These are phyloP conservation scores for Microglena sp. DNA, from an alignment of 139 green algal species.

Conservation along the genomic window DNA sequence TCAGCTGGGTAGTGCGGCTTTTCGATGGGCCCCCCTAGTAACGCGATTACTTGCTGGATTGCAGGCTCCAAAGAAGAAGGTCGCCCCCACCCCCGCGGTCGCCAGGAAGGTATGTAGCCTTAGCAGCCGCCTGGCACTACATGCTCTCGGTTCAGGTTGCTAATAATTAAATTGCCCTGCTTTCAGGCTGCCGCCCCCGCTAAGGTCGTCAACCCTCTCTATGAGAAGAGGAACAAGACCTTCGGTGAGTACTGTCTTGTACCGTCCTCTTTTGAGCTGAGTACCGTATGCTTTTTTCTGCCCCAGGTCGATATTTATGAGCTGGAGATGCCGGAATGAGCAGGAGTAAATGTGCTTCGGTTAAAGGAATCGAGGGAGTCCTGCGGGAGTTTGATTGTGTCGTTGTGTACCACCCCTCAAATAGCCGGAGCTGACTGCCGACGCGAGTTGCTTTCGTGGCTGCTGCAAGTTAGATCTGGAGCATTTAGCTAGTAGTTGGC, in stretches of 20 bases:
- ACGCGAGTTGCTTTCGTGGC: too few relatives aligned
- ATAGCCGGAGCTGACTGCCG: too few relatives aligned
- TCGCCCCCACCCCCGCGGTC: slow-evolving; percentile 52
- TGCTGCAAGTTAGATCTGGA: too few relatives aligned
- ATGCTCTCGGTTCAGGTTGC: not conserved
- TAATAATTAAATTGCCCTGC: not conserved
- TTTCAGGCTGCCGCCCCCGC: slow-evolving; percentile 46
- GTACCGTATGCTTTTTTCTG: not conserved
- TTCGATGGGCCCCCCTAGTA: too few relatives aligned
- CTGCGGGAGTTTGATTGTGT: too few relatives aligned
- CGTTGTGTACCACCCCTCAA: too few relatives aligned
- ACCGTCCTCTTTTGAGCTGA: too few relatives aligned
- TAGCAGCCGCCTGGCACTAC: not conserved
- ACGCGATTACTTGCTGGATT: too few relatives aligned
- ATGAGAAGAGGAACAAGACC: slow-evolving; percentile 85
- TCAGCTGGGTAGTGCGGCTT: too few relatives aligned
- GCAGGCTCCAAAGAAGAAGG: slow-evolving; percentile 75
- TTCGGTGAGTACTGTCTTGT: slow-evolving; percentile 61
- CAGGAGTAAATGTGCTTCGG: too few relatives aligned
- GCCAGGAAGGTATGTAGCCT: slow-evolving; percentile 59
- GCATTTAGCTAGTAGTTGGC: too few relatives aligned
- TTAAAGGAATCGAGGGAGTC: too few relatives aligned
- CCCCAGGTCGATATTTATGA: not conserved
- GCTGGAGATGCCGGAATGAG: not conserved
- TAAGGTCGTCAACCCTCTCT: slow-evolving; percentile 86